Conservation (phyloP, 1,139 yeast species). For the Geotrichum klebahnii region DNA sequence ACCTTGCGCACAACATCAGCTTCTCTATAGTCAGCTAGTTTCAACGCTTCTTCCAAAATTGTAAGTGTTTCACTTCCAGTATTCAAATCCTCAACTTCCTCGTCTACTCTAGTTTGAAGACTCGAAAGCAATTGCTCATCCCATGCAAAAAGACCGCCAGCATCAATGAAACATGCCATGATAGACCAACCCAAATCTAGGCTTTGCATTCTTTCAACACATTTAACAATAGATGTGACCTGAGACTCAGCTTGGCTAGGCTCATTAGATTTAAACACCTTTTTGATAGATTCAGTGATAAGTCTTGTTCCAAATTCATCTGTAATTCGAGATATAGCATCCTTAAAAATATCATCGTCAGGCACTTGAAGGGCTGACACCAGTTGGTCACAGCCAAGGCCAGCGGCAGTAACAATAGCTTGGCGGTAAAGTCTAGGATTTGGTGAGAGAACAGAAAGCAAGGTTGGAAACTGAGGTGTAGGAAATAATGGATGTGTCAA, state of each 20-base stretch:
- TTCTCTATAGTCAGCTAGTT: slow-evolving; percentile 33
- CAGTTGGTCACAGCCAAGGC: slow-evolving; percentile 60
- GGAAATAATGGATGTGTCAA: slow-evolving; percentile 88
- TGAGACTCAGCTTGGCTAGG: slow-evolving; percentile 22
- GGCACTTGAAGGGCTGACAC: slow-evolving; percentile 50
- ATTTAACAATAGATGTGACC: slow-evolving; percentile 36
- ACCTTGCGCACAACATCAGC: slow-evolving; percentile 25
- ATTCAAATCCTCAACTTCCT: slow-evolving; percentile 50
- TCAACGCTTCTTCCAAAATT: slow-evolving; percentile 50
- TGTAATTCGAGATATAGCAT: slow-evolving; percentile 60
- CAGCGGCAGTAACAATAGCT: slow-evolving; percentile 74
- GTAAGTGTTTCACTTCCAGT: slow-evolving; percentile 54
- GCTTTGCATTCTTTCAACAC: slow-evolving; percentile 44
- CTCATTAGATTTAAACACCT: slow-evolving; percentile 20
- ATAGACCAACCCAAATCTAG: slow-evolving; percentile 56
- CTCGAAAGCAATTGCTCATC: slow-evolving; percentile 49
- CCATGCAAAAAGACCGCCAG: slow-evolving; percentile 69
- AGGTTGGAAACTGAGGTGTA: slow-evolving; percentile 49
- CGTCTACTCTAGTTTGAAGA: slow-evolving; percentile 43
- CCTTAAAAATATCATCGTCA: slow-evolving; percentile 62
- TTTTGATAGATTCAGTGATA: slow-evolving; percentile 30
- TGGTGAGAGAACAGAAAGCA: slow-evolving; percentile 49
- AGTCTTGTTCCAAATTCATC: slow-evolving; percentile 49
- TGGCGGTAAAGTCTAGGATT: slow-evolving; percentile 69
- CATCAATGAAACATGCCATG: slow-evolving; percentile 61